Evolutionary conservation across 345 rosid species (phyloP).

Genomic region (Triadica sebifera): DNA sequence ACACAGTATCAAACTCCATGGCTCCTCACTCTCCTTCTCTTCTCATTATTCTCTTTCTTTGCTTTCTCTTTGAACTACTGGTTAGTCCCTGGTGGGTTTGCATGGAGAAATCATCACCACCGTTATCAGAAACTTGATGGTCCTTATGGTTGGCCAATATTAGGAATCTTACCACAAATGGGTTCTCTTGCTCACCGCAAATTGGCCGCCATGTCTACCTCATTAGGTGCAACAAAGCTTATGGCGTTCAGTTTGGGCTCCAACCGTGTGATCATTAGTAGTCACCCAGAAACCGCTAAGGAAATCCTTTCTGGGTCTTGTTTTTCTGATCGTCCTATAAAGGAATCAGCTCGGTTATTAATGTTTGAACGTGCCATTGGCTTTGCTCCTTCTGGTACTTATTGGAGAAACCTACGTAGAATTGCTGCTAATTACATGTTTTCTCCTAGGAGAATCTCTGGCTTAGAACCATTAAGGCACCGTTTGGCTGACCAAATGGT

Average conservation of each 20-base stretch:
- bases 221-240: slow-evolving; percentile 42
- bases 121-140: slow-evolving; percentile 33
- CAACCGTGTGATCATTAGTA: slow-evolving; percentile 48
- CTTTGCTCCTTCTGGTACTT: slow-evolving; percentile 53
- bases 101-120: slow-evolving; percentile 54
- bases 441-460: slow-evolving; percentile 46
- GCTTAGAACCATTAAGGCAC: slow-evolving; percentile 37
- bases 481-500: slow-evolving; percentile 39
- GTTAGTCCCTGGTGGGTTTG: slow-evolving; percentile 62
- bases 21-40: slow-evolving; percentile 24
- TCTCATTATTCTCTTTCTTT: slow-evolving; percentile 22
- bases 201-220: slow-evolving; percentile 45
- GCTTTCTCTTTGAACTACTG: slow-evolving; percentile 36
- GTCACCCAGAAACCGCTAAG: slow-evolving; percentile 58
- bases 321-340: slow-evolving; percentile 61
- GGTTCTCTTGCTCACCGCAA: slow-evolving; percentile 60
- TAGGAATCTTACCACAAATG: slow-evolving; percentile 55
- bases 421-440: slow-evolving; percentile 54
- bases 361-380: slow-evolving; percentile 78
- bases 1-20: slow-evolving; percentile 23
- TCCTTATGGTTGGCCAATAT: slow-evolving; percentile 52
- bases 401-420: slow-evolving; percentile 57
- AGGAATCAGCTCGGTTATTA: slow-evolving; percentile 49
- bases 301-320: slow-evolving; percentile 51
- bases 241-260: slow-evolving; percentile 61